Conservation (phyloP, 2,329 filamentous ascomycete genomes). For the Sporothrix brasiliensis region DNA sequence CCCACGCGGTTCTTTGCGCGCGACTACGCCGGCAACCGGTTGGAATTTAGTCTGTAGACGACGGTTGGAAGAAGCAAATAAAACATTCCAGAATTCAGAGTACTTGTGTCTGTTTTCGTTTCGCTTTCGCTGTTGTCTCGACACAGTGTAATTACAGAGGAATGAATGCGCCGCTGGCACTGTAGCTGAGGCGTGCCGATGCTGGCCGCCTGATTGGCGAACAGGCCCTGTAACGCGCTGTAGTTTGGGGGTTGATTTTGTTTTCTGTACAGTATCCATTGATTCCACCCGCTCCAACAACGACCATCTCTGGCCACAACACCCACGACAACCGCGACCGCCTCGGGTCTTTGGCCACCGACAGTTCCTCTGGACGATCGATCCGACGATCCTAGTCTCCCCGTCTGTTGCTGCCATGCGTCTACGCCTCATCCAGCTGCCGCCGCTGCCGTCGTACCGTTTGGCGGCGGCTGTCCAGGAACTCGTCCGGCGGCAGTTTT, state of each 20-base stretch:
- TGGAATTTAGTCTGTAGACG: conserved; percentile 56
- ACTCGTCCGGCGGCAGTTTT: conserved; percentile 52
- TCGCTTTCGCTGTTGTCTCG: not conserved
- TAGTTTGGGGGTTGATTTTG: not conserved
- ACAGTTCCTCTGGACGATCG: not conserved
- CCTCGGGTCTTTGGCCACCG: not conserved
- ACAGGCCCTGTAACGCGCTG: not conserved
- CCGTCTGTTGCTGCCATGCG: conserved; percentile 35
- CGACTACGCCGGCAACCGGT: conserved; percentile 57
- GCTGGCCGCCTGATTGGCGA: conserved; percentile 13
- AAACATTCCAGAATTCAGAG: too few relatives aligned
- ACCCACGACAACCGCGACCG: not conserved
- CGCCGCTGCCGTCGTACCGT: conserved; percentile 44
- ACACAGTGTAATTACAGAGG: not conserved
- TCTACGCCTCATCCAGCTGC: conserved; percentile 48
- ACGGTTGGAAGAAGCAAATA: not conserved
- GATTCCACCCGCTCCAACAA: too few relatives aligned
- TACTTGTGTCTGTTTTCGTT: not conserved
- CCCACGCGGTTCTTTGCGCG: conserved; percentile 64
- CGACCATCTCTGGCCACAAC: not conserved
- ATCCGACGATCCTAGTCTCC: not conserved
- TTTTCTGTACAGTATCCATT: too few relatives aligned
- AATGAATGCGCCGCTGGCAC: not conserved
- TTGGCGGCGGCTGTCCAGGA: conserved; percentile 47
- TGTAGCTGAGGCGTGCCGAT: conserved; percentile 1